These are phyloP conservation scores for Leucosporidium creatinivorum DNA, from an alignment of 768 basidiomycete species.

Conservation along the genomic window DNA sequence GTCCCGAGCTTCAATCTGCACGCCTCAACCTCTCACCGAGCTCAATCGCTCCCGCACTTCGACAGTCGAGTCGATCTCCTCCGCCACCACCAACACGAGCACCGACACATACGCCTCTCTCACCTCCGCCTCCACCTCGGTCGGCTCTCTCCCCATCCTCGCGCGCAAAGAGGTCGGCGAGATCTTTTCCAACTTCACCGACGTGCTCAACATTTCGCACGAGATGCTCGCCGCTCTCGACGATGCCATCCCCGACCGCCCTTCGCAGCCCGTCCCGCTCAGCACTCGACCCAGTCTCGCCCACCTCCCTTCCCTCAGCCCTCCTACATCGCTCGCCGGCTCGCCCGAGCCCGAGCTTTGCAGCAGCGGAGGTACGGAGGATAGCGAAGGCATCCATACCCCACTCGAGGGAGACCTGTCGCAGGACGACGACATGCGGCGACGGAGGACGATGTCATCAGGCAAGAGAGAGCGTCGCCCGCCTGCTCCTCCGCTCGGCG, in stretches of 20 bases:
- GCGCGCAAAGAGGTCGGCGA: slow-evolving; percentile 24
- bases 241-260: slow-evolving; percentile 16
- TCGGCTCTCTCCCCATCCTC: slow-evolving; percentile 14
- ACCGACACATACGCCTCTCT: background rate
- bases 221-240: slow-evolving; percentile 31
- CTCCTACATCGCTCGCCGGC: background rate
- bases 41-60: background rate
- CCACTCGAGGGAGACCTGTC: background rate
- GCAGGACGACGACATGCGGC: background rate
- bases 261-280: slow-evolving; percentile 11
- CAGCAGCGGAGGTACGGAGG: slow-evolving; percentile 8
- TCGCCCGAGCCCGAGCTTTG: slow-evolving; percentile 9
- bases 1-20: too few species aligned
- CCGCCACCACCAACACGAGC: background rate
- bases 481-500: slow-evolving; percentile 3
- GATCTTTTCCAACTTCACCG: slow-evolving; percentile 35
- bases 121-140: background rate
- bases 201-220: slow-evolving; percentile 31
- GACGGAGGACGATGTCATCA: background rate
- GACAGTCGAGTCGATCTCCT: background rate
- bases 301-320: background rate
- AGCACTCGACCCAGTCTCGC: background rate
- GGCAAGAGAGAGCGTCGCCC: background rate
- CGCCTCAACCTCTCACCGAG: too few species aligned
- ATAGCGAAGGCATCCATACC: background rate